Evolutionary conservation across 2,329 filamentous ascomycete genomes (phyloP).

Genomic region (Aureobasidium pullulans): DNA sequence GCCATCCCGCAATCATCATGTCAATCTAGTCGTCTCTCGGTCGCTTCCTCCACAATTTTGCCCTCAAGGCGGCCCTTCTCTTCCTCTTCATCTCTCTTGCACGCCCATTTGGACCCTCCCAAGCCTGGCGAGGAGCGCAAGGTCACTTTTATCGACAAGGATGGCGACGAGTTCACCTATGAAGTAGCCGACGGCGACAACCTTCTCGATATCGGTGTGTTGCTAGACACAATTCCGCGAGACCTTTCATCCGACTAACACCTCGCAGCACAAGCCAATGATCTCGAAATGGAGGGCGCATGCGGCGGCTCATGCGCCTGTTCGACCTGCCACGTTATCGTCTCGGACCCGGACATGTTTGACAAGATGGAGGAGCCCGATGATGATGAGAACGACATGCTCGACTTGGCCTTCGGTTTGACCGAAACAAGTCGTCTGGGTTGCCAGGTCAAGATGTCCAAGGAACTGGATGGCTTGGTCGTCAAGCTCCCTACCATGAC

Average conservation of each 20-base stretch:
- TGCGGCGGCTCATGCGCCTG: slow-evolving; percentile 92
- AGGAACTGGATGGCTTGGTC: slow-evolving; percentile 77
- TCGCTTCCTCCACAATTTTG: neutral
- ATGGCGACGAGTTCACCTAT: slow-evolving; percentile 66
- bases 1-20: slow-evolving; percentile 10
- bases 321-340: slow-evolving; percentile 87
- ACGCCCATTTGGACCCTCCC: slow-evolving; percentile 76
- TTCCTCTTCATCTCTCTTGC: slow-evolving; percentile 50
- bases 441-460: slow-evolving; percentile 87
- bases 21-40: neutral
- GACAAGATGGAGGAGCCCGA: slow-evolving; percentile 38
- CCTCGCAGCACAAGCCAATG: slow-evolving; percentile 66
- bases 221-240: neutral
- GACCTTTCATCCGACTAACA: neutral
- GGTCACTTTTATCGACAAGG: slow-evolving; percentile 91
- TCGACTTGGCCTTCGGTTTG: slow-evolving; percentile 82
- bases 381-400: slow-evolving; percentile 66
- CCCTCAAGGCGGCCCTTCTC: slow-evolving; percentile 51
- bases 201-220: slow-evolving; percentile 69
- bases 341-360: slow-evolving; percentile 58
- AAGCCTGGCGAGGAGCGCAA: slow-evolving; percentile 90
- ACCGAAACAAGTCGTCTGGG: slow-evolving; percentile 80
- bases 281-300: slow-evolving; percentile 95
- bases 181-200: slow-evolving; percentile 84
- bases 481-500: slow-evolving; percentile 90